These are phyloP conservation scores for Phytomonas francai DNA, from an alignment of 208 protist genomes.

Conservation along the genomic window DNA sequence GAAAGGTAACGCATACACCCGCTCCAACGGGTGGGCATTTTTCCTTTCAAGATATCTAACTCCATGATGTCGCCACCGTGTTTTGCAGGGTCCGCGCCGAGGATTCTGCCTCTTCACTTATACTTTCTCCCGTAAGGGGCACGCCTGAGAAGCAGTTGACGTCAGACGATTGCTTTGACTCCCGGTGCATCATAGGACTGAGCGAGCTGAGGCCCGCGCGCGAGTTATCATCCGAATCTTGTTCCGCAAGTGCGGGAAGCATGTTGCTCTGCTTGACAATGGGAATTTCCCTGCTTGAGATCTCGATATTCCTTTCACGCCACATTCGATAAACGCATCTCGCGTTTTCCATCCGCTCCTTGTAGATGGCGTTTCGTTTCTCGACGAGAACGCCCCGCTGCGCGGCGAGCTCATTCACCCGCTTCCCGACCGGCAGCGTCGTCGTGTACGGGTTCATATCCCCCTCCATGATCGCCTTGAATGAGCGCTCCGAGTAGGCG, in stretches of 20 bases:
- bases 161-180: not conserved
- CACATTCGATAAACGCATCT: constrained; percentile 76
- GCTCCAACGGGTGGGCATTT: too few relatives aligned
- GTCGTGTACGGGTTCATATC: constrained; percentile 57
- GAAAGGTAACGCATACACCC: too few relatives aligned
- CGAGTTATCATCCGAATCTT: not conserved
- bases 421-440: constrained; percentile 43
- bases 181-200: not conserved
- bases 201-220: not conserved
- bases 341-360: constrained; percentile 65
- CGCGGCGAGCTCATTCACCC: constrained; percentile 55
- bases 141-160: not conserved
- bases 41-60: not conserved
- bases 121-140: not conserved
- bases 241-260: not conserved
- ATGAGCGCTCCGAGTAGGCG: constrained; percentile 48
- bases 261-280: not conserved
- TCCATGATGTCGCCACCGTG: not conserved
- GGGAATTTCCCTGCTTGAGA: constrained; percentile 10
- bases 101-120: not conserved
- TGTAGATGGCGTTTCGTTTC: constrained; percentile 30
- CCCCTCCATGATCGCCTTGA: constrained; percentile 42
- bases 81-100: not conserved
- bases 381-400: constrained; percentile 31
- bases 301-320: constrained; percentile 66